Evolutionary conservation across 2,329 filamentous ascomycete genomes (phyloP).

Genomic region (Colletotrichum scovillei): DNA sequence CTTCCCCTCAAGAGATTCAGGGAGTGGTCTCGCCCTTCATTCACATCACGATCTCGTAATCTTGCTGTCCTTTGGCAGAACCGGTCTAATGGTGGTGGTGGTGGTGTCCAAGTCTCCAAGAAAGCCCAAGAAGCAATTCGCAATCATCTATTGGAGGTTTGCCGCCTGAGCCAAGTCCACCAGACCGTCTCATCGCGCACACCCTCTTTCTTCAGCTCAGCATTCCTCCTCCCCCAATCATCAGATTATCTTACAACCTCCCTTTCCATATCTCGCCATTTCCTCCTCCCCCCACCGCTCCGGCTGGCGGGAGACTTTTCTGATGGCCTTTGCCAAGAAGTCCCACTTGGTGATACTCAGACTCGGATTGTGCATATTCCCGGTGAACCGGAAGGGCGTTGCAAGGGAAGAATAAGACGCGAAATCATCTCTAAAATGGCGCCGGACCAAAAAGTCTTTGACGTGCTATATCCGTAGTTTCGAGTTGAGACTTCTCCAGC

Average conservation of each 20-base stretch:
- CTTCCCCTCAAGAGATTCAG: neutral
- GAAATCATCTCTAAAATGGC: neutral
- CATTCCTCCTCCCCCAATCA: neutral
- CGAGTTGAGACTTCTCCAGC: slow-evolving; percentile 17
- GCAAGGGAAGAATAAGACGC: neutral
- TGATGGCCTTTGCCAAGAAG: neutral
- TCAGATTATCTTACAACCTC: neutral
- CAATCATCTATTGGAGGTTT: slow-evolving; percentile 6
- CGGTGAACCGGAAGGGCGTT: slow-evolving; percentile 1
- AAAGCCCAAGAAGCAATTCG: neutral
- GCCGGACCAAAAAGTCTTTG: neutral
- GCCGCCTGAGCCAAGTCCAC: neutral
- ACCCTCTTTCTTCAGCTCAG: slow-evolving; percentile 11
- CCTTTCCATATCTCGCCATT: neutral
- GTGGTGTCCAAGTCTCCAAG: neutral
- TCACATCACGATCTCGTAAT: neutral
- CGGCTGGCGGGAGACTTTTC: too few species aligned
- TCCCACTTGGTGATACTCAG: neutral
- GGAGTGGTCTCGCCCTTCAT: neutral
- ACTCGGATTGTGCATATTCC: neutral
- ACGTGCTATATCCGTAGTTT: neutral
- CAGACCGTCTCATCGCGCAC: slow-evolving; percentile 19
- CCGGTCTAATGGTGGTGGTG: neutral
- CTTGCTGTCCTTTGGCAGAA: neutral
- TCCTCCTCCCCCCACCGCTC: neutral